phyloP scores from a whole-genome alignment of 2,329 filamentous ascomycete genomes.

The Whalleya microplaca region DNA sequence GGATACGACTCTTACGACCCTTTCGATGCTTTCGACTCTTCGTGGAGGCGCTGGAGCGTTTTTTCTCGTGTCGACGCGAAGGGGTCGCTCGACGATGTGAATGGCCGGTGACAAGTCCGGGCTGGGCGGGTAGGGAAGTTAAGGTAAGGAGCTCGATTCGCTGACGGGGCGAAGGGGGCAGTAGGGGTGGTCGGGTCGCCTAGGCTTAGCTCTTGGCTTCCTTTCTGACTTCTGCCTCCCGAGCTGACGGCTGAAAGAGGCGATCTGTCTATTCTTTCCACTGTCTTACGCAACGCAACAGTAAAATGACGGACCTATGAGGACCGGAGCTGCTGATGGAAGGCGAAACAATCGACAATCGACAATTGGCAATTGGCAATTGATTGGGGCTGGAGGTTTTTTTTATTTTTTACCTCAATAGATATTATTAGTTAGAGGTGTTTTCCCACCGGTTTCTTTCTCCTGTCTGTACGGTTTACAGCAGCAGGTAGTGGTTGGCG shows the following conservation, averaged over 20 bases:
- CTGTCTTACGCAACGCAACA: background rate
- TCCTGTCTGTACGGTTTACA: no score
- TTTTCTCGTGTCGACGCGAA: slow-evolving; percentile 29
- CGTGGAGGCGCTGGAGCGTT: slow-evolving; percentile 28
- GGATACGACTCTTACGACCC: background rate
- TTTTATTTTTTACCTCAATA: no score
- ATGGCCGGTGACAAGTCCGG: slow-evolving; percentile 40
- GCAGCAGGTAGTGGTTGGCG: no score
- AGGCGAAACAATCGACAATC: background rate
- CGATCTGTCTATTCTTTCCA: slow-evolving; percentile 5
- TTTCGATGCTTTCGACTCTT: slow-evolving; percentile 13
- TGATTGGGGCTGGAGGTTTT: background rate
- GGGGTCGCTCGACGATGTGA: slow-evolving; percentile 40
- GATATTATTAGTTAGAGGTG: background rate
- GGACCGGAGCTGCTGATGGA: background rate
- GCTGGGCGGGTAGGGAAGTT: slow-evolving; percentile 40
- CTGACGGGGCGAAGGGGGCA: no score
- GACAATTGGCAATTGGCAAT: background rate
- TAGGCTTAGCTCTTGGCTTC: slow-evolving; percentile 12
- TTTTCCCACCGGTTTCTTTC: background rate
- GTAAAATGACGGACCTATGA: background rate
- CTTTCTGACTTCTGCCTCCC: slow-evolving; percentile 7
- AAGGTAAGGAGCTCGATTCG: slow-evolving; percentile 41
- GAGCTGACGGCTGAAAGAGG: slow-evolving; percentile 23
- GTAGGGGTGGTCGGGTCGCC: slow-evolving; percentile 19